Evolutionary conservation across 345 rosid species (phyloP).

Genomic region (Camelina neglecta): DNA sequence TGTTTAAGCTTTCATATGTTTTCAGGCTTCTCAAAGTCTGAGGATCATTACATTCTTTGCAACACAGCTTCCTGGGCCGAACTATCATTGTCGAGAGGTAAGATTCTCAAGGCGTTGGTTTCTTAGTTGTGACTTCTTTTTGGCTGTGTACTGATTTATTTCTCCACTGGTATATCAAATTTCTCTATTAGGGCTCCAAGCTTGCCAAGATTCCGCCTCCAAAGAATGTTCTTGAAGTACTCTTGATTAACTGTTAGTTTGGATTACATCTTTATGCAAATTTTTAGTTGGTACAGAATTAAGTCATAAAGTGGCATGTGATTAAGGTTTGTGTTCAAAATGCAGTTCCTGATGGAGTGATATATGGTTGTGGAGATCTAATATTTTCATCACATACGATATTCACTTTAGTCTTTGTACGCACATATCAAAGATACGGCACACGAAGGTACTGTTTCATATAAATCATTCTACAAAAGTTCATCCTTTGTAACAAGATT

Average conservation of each 20-base stretch:
- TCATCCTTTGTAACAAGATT: background rate
- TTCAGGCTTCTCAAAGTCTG: slow-evolving; percentile 71
- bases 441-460: slow-evolving; percentile 52
- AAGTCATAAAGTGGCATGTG: slow-evolving; percentile 13
- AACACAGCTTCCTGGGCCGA: slow-evolving; percentile 91
- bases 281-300: background rate
- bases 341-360: slow-evolving; percentile 76
- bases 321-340: slow-evolving; percentile 23
- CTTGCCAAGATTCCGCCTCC: slow-evolving; percentile 73
- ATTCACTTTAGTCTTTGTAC: slow-evolving; percentile 76
- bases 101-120: background rate
- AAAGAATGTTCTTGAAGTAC: slow-evolving; percentile 60
- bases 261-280: background rate
- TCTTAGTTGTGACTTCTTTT: background rate
- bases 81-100: slow-evolving; percentile 90
- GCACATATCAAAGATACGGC: slow-evolving; percentile 75
- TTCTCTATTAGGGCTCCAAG: slow-evolving; percentile 64
- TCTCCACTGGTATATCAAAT: slow-evolving; percentile 9
- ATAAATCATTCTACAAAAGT: background rate
- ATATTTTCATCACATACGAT: slow-evolving; percentile 95
- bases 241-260: slow-evolving; percentile 67
- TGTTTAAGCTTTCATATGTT: background rate
- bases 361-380: slow-evolving; percentile 88
- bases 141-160: background rate
- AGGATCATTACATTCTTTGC: slow-evolving; percentile 78